Base-by-base conservation (phyloP, 1,284 basidiomycete species). In the Lentinus polychrous region DNA sequence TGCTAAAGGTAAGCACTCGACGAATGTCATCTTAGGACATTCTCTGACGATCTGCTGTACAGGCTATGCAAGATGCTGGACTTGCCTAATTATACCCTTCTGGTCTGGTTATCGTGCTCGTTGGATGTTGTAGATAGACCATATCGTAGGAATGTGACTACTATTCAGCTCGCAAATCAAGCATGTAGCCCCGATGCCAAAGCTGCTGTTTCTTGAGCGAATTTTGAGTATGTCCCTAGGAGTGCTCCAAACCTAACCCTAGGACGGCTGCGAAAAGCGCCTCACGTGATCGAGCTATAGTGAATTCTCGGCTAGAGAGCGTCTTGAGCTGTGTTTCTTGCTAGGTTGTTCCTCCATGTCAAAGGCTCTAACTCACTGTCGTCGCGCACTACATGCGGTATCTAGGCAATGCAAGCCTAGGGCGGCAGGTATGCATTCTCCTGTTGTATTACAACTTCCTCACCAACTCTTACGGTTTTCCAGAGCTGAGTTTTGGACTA, bases 61-160 rank as follows among this genome's bases (percentile, higher is more conserved):
- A 89, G 86, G 85, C 88, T 14, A 91, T 94, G 90, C 75, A 87
- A 67, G 84, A 80, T 44, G 86, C 88, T 54, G 91, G 91, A 46
- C 78, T 92, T 57, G 84, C 75, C 50, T 92, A 83, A 38, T 39
- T 37, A 48, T 27, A 43, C 17, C 36, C 31, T 34, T 32, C 38
- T 27, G 31, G 36, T 36, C 11, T 33, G 18, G 11, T n/a, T 15
- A 20, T 24, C 35, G 45, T 42, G 18, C 38, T 32, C 15, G n/a
- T 27, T 49, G 24, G 15, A 2, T 39, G 33, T 27, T 33, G 15
- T 49, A 49, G 27, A 27, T 27, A 46, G 33, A 32, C 17, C 17
- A 17, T 32, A 31, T 10, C 22, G 22, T 18, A 36, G 33, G 22
- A 15, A n/a, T 42, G 15, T 42, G 24, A 20, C 17, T 17, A 38